phyloP scores from a whole-genome alignment of 805 yeast genomes.

The Maudiozyma turicensis region DNA sequence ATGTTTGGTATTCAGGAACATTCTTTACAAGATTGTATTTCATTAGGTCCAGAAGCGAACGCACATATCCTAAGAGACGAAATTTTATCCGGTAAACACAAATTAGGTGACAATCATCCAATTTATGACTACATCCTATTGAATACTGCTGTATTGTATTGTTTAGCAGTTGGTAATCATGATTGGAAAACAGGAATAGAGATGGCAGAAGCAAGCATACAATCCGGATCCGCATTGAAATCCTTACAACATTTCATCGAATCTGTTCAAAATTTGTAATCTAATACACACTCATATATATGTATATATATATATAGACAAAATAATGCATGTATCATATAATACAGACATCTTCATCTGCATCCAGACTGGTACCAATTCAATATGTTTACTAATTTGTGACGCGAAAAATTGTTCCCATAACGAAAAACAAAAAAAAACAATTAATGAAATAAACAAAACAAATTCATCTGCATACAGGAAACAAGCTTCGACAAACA shows the following conservation, averaged over 20 bases:
- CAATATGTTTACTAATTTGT: no score
- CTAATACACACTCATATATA: background rate
- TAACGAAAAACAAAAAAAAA: no score
- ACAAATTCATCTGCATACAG: no score
- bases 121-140: slow-evolving; percentile 81
- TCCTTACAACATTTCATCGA: slow-evolving; percentile 45
- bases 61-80: slow-evolving; percentile 42
- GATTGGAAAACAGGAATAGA: slow-evolving; percentile 73
- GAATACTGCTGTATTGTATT: slow-evolving; percentile 83
- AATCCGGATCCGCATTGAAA: slow-evolving; percentile 52
- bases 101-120: slow-evolving; percentile 44
- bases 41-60: slow-evolving; percentile 83
- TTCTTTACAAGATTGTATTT: slow-evolving; percentile 52
- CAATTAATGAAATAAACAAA: no score
- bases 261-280: slow-evolving; percentile 3
- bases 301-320: no score
- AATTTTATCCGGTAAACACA: slow-evolving; percentile 36
- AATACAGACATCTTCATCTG: no score
- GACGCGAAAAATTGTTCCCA: no score
- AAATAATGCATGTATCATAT: no score
- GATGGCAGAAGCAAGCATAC: slow-evolving; percentile 59
- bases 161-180: slow-evolving; percentile 56
- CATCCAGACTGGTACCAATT: no score
- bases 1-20: slow-evolving; percentile 81
- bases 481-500: no score